Base-by-base conservation (phyloP, 2,329 filamentous ascomycete genomes). In the Byssochlamys sp. region DNA sequence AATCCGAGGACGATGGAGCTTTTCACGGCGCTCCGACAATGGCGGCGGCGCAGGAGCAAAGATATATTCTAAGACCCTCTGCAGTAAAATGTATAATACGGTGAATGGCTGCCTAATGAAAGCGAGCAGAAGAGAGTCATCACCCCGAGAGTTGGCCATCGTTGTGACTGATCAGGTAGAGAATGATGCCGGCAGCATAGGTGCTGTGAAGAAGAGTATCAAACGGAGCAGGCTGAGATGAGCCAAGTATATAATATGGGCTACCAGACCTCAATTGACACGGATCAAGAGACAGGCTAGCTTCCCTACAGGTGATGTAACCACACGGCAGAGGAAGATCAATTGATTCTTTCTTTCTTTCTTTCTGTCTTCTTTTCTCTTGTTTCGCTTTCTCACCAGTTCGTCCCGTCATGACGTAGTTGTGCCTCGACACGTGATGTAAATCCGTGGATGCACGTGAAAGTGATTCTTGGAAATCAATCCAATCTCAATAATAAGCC, bases 1-100 rank as follows among this genome's bases (percentile, higher is more conserved):
- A 57, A 90, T 78, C 59, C 81, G 85, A 12, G 89, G 86, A 28
- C 85, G 77, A 11, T 75, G 74, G n/a, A 88, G 75, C 5, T 77
- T 75, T 2, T 58, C 49, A 14, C 57, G 50, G 10, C 25, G 49
- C 5, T 51, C 12, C 25, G 49, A 28, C 0, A 84, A 81, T 1
- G 80, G 78, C 0, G 89, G 89, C 3, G 89, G 85, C 4, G 75
- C 78, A 0, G 90, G 89, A 0, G 89, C 85, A 55, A 95, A 81
- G 31, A 90, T 64, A 59, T n/a, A n/a, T 26, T 28, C 25, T 3
- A 51, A n/a, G 25, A 28, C 4, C 12, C 27, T 26, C 49, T 51
- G 49, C 11, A 51, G 12, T 28, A 26, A 26, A n/a, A 51, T 24
- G 25, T 51, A 51, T 7, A 51, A 24, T 19, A 51, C 49, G 12